Base-by-base conservation (phyloP, 306 rosid species). In the Citrullus colocynthis region DNA sequence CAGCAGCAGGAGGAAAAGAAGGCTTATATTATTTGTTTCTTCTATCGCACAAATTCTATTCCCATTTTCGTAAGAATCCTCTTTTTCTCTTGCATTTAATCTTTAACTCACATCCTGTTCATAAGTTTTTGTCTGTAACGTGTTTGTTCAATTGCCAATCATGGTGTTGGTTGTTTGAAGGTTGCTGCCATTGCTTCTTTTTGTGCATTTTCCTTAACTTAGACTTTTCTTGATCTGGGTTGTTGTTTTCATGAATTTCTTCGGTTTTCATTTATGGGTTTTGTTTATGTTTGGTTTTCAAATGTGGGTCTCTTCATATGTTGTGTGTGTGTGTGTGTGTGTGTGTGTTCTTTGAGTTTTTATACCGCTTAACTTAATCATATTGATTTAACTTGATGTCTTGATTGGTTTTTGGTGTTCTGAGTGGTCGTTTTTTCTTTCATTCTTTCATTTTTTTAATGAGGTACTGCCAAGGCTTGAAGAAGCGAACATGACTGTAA, bases 1-100 rank as follows among this genome's bases (percentile, higher is more conserved):
- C 83, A 78, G 61, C 36, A 58, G 52, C 30, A n/a, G 73, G 65
- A 78, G 45, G 59, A 48, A 77, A 76, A 63, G 24, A 78, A 80
- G 84, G 77, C 54, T 79, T 44, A 45, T 66, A 13, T 80, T 82
- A 81, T 55, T 78, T 70, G 86, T 83, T 86, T 78, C 88, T 83
- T 84, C 84, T 77, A 55, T 73, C 48, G 41, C 74, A 81, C 80
- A 81, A 77, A 85, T 82, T 82, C 85, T 81, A 79, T 81, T 84
- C 51, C 78, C 80, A 62, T 84, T 66, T 77, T 74, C 55, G 85
- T 80, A 81, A 87, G 87, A 30, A 30, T 79, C 77, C 74, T 69
- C 24, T 62, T 10, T 21, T 55, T 30, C 30, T 30, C 56, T 65
- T 57, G 41, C 51, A 9, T 44, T 39, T 79, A 57, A 39, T 57